Base-by-base conservation (phyloP, 129 eudicot species). In the carrot (Daucus carota) region DNA sequence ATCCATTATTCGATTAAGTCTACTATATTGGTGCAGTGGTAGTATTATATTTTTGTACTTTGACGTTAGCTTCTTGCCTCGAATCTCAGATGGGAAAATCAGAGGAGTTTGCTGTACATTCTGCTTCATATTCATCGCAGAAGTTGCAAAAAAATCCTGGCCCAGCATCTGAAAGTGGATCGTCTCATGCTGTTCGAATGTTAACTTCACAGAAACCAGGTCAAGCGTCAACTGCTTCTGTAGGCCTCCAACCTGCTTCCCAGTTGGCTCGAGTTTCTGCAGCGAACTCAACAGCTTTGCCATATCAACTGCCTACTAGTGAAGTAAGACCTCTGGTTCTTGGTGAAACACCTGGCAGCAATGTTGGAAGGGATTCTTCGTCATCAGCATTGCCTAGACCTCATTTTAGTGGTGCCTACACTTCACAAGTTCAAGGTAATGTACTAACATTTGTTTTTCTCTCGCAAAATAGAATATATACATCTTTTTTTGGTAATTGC, bases 281-380 rank as follows among this genome's bases (percentile, higher is more conserved):
- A 45, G 60, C 82, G 47, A 90, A 78, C 76, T 84, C 94, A 48
- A 79, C 88, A 40, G 63, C 92, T 70, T 78, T 86, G 73, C 90
- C 86, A 22, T 91, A 87, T 85, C 99, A 89, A 83, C 85, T 87
- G 76, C 96, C 96, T 42, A 84, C 88, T 18, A 88, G 92, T 73
- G 94, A 89, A 82, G 86, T 92, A 83, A 89, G 92, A 74, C 89
- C 96, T 43, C 54, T 76, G 78, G 89, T 54, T 72, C 66, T 90
- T 31, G 76, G 80, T 82, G 78, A 76, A 63, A 26, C 83, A 79
- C 80, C 86, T 36, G 29, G 78, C 41, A 80, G 73, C 73, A 86
- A 84, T 76, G 46, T 74, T 77, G 85, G 77, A 83, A 88, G 75
- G 80, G 88, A 77, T 77, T 75, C 86, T 80, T 57, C 82, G 42